Evolutionary conservation across 2,329 filamentous ascomycete species (phyloP).

Genomic region (Apiospora pterosperma): DNA sequence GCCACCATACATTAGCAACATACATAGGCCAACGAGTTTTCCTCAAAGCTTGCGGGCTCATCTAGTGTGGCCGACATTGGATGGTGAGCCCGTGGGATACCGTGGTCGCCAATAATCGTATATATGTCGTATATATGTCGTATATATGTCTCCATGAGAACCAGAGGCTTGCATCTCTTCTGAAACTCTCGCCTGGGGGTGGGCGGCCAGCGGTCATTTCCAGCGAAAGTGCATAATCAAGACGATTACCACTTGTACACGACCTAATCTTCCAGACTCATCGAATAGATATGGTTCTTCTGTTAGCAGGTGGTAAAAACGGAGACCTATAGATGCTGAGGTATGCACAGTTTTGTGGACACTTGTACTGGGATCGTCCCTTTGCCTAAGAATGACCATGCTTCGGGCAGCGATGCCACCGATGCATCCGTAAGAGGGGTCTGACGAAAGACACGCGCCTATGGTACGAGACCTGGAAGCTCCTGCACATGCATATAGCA

Average conservation of each 20-base stretch:
- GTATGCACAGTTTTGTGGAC: neutral
- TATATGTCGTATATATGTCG: neutral
- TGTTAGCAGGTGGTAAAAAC: neutral
- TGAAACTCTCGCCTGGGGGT: neutral
- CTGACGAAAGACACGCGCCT: neutral
- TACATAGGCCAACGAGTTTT: neutral
- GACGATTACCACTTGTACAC: neutral
- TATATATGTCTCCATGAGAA: neutral
- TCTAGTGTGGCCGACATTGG: neutral
- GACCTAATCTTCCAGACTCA: neutral
- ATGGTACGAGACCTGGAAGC: neutral
- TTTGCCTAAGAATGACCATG: neutral
- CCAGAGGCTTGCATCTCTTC: neutral
- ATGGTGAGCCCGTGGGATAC: neutral
- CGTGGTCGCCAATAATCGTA: neutral
- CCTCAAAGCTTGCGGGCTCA: neutral
- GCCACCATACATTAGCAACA: neutral
- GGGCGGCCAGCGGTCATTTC: neutral
- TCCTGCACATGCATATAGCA: neutral
- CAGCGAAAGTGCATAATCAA: neutral
- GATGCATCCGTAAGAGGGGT: neutral
- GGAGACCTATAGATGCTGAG: neutral
- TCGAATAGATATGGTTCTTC: neutral
- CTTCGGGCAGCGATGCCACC: neutral
- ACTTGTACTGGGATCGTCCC: neutral